These are phyloP conservation scores for Plantago coronopus DNA, from an alignment of 305 asterid genomes.

Conservation along the genomic window DNA sequence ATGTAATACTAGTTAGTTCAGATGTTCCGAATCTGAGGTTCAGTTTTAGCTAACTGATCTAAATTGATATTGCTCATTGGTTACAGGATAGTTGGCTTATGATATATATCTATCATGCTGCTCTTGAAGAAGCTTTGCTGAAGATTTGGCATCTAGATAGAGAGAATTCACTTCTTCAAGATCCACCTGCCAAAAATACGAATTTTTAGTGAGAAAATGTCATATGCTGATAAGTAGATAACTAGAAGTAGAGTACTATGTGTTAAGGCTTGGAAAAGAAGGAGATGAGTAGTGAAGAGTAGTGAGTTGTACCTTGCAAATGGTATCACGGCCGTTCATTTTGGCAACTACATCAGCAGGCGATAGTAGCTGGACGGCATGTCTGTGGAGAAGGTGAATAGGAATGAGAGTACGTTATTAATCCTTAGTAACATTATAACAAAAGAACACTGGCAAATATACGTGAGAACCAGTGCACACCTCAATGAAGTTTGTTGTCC, in stretches of 20 bases:
- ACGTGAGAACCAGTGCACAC: slow-evolving; percentile 27
- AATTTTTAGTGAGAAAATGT: background rate
- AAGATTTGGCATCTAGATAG: slow-evolving; percentile 86
- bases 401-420: background rate
- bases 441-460: background rate
- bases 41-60: background rate
- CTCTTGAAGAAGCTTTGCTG: slow-evolving; percentile 90
- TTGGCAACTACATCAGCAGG: slow-evolving; percentile 86
- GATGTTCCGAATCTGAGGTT: background rate
- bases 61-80: background rate
- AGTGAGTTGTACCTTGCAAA: slow-evolving; percentile 99
- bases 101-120: slow-evolving; percentile 93
- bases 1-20: background rate
- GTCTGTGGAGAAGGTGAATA: slow-evolving; percentile 39
- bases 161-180: slow-evolving; percentile 81
- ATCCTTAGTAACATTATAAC: background rate
- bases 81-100: slow-evolving; percentile 12
- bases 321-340: slow-evolving; percentile 75
- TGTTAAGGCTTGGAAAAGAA: background rate
- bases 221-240: background rate
- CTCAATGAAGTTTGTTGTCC: slow-evolving; percentile 73
- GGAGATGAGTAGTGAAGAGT: too few species aligned
- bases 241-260: too few species aligned
- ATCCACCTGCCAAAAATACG: slow-evolving; percentile 52
- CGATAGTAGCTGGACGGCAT: slow-evolving; percentile 82